Base-by-base conservation (phyloP, 208 protist species). In the Wallacemonas collosoma region DNA sequence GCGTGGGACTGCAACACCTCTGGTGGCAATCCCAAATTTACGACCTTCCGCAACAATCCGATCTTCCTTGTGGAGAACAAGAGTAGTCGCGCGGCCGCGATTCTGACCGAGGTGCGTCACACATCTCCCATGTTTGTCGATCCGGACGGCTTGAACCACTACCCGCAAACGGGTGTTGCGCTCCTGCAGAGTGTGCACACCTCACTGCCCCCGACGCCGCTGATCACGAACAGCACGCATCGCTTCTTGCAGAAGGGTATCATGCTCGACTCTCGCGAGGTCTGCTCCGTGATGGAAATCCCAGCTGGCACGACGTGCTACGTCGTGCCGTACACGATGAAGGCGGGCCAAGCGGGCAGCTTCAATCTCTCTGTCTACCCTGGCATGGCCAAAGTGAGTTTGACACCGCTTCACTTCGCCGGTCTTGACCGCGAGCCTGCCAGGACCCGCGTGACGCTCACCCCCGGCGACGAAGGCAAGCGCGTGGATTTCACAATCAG, bases 61-160 rank as follows among this genome's bases (percentile, higher is more conserved):
- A 94, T 96, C 70, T 96, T 83, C 75, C 39, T 93, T 14, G 71
- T 96, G 54, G 87, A 96, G 76, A 96, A 96, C 77, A 93, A 85
- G 69, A 76, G 86, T 70, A 86, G 82, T 3, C 85, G 89, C 6
- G 68, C 89, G 3, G 83, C 81, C 12, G 83, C 75, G 2, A 82
- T 96, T 45, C 68, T 96, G n/a, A 72, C 85, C 12, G 89, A 96
- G 68, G 71, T 96, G 60, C 86, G 86, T 55, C 91, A 93, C 79
- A 81, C 74, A n/a, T 58, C 78, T 9, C 87, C 91, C 7, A 68
- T 72, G 45, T 93, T 85, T 55, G 75, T 86, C 11, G 88, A 93
- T 48, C 75, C 76, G 3, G 91, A 96, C 51, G 91, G 89, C 9
- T 51, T 90, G 38, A 83, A 77, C 53, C 89, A 93, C 74, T 96